These are phyloP conservation scores for Tothia fuscella DNA, from an alignment of 2,329 filamentous ascomycete species.

Conservation along the genomic window DNA sequence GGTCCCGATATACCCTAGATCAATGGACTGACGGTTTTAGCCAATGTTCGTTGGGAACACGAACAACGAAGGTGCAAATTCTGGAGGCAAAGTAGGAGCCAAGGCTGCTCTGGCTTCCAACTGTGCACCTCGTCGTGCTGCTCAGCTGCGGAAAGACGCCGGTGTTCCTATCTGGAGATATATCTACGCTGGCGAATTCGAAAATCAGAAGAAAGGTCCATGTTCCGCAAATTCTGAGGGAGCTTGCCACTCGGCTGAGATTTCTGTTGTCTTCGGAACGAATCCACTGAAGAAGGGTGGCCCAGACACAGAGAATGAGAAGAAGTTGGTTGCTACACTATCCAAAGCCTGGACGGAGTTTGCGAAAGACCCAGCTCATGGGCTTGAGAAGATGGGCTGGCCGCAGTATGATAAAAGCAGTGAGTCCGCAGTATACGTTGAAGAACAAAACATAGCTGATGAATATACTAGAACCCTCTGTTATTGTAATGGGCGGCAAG, in stretches of 20 bases:
- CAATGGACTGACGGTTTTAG: not conserved
- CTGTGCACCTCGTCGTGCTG: conserved; percentile 15
- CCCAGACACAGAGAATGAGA: conserved; percentile 19
- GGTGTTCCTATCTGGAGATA: conserved; percentile 28
- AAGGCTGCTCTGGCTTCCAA: not conserved
- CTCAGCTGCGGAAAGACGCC: conserved; percentile 18
- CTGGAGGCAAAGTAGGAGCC: conserved; percentile 13
- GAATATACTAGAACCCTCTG: not conserved
- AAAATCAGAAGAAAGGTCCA: conserved; percentile 20
- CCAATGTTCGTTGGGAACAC: conserved; percentile 22
- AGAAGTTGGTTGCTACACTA: conserved; percentile 22
- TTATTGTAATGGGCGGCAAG: conserved; percentile 10
- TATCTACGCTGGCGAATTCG: conserved; percentile 27
- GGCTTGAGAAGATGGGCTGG: conserved; percentile 16
- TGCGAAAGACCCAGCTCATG: conserved; percentile 26
- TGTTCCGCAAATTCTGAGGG: conserved; percentile 18
- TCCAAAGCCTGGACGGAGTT: conserved; percentile 30
- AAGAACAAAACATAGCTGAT: not conserved
- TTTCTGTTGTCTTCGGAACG: conserved; percentile 24
- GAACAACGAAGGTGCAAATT: conserved; percentile 24
- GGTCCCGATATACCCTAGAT: too few relatives aligned
- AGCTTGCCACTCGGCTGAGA: conserved; percentile 21
- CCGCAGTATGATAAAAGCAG: conserved; percentile 9
- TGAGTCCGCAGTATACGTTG: not conserved
- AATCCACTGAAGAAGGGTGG: conserved; percentile 11